Evolutionary conservation across 441 rosid species (phyloP), one percentile per base, ranked within the genome.

Genomic region (Adansonia madagascariensis): DNA sequence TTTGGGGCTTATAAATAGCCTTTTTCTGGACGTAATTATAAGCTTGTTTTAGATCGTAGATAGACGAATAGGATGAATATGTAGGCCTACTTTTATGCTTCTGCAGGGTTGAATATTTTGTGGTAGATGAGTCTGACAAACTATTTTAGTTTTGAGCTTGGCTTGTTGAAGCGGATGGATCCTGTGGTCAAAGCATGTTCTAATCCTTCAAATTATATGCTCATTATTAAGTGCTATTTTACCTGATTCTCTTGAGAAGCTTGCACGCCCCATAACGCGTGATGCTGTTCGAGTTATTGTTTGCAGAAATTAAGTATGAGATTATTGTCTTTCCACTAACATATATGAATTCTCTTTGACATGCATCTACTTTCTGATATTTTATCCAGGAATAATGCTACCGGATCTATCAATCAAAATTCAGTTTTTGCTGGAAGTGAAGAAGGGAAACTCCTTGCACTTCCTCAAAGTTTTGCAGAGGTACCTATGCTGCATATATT

Each of bases 41-140:
- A 12, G 18, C 18, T 27, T n/a, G 11, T 62, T 18, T 62, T 62
- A 1, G 17, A 31, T 9, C 15, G 0, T 62, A 62, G 65, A 12
- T 8, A 10, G 70, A 41, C 50, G 27, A 41, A 65, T 65, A 65
- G 49, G 49, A 64, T 39, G 49, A 65, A 39, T 65, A 65, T 39
- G 22, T 15, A 39, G 70, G 17, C 3, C 35, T 27, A 27, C 35
- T 43, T 76, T 64, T 65, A 52, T 46, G 76, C 20, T 43, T 77
- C 22, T 79, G 79, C 87, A 95, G 98, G 93, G 98, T 92, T 12
- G 95, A 93, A 81, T 92, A 84, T 83, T 97, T 95, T 72, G 96
- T 95, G 82, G 87, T 95, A 67, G 99, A 95, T 84, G 99, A 95
- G 86, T 91, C 98, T 20, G 99, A 95, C 85, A 95, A 95, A 86